Conservation (phyloP, 306 rosid genomes). For the Pyrus betulifolia region DNA sequence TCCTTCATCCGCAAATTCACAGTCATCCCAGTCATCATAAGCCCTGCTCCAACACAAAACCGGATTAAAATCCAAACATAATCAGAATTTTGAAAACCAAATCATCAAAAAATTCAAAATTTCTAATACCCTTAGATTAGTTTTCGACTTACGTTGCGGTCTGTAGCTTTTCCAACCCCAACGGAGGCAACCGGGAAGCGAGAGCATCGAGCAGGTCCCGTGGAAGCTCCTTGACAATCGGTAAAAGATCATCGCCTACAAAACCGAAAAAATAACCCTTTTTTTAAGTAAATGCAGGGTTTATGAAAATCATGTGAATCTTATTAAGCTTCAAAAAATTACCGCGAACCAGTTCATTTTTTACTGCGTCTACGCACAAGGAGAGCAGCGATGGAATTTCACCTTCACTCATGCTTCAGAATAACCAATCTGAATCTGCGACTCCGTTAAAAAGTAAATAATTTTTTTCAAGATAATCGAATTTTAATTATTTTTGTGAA, state of each 20-base stretch:
- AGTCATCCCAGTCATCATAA: slow-evolving; percentile 21
- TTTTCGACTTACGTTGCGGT: slow-evolving; percentile 33
- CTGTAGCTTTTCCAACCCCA: slow-evolving; percentile 41
- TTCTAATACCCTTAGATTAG: neutral
- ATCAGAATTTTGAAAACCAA: neutral
- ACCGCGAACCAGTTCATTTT: slow-evolving; percentile 36
- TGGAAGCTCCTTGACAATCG: slow-evolving; percentile 38
- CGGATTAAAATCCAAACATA: neutral
- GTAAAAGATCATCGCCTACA: slow-evolving; percentile 43
- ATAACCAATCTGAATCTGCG: neutral
- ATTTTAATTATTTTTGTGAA: neutral
- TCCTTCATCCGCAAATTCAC: slow-evolving; percentile 23
- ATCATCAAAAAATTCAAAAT: neutral
- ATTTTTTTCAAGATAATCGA: neutral
- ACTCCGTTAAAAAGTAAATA: neutral
- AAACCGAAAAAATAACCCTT: neutral
- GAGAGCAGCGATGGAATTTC: slow-evolving; percentile 42
- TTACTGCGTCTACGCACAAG: slow-evolving; percentile 44
- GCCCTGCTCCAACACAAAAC: slow-evolving; percentile 40
- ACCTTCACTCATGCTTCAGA: neutral
- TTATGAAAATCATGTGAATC: neutral
- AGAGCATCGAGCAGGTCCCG: slow-evolving; percentile 38
- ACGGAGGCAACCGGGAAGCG: slow-evolving; percentile 42
- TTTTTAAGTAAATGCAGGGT: neutral
- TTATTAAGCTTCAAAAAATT: neutral